Base-by-base conservation (phyloP, 768 basidiomycete genomes). In the Daedalea quercina region DNA sequence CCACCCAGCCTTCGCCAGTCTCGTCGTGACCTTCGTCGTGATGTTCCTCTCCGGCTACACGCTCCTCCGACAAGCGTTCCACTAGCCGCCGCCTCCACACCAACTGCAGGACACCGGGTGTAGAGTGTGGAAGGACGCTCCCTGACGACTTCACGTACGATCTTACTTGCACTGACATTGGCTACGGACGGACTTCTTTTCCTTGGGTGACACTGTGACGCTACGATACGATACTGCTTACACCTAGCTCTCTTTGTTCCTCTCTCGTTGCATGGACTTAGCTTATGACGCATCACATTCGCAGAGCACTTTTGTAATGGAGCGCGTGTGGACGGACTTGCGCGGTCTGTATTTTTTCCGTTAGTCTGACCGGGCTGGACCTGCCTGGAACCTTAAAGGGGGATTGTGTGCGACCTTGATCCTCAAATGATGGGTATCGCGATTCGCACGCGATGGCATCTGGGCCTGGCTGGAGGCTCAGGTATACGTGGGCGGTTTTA, bases 41-140 rank as follows among this genome's bases (percentile, higher is more conserved):
- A 75, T 85, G 67, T 72, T 86, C 63, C 68, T 85, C 24, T 85
- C 83, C n/a, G 85, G 85, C 25, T 77, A 79, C 61, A 72, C 77
- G 3, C 65, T 85, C 44, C 66, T 86, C 28, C 73, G 82, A 37
- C 67, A 66, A 37, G 54, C 62, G 25, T 24, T 58, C 49, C 67
- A 63, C 50, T 65, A 63, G 52, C 25, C 22, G 37, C 17, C 28
- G n/a, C n/a, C n/a, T n/a, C n/a, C n/a, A n/a, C n/a, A n/a, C n/a
- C n/a, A n/a, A n/a, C n/a, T n/a, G n/a, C n/a, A n/a, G n/a, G n/a
- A n/a, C 11, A 8, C 4, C 4, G 8, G 8, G 17, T 34, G 28
- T 11, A 6, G 28, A n/a, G 28, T 31, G 11, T 31, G 28, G 28
- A 31, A 11, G 28, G 25, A 51, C 37, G 24, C 22, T 20, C 44